A percentile compares a stretch with the other conserved stretches of the same genome.
Conservation (phyloP, 306 rosid genomes). For the Ammopiptanthus mongolicus region DNA sequence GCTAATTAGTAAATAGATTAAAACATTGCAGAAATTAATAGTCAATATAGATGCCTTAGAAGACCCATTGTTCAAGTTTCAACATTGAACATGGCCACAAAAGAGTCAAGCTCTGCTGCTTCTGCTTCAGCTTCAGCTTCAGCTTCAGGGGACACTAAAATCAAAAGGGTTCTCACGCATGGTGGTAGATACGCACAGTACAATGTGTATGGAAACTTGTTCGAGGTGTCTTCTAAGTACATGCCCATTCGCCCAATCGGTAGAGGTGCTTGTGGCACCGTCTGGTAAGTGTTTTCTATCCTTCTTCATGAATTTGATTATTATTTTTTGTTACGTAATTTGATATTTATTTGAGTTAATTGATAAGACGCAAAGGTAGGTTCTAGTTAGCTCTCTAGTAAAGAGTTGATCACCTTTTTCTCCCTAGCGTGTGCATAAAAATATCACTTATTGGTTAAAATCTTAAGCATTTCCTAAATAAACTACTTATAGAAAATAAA, state of each 20-base stretch:
- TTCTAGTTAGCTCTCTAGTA: too few relatives aligned
- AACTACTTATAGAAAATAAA: too few relatives aligned
- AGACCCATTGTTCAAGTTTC: slow-evolving; percentile 8
- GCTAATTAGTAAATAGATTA: neutral
- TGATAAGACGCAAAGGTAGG: neutral
- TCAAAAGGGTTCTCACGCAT: slow-evolving; percentile 83
- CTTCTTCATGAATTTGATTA: neutral
- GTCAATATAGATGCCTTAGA: neutral
- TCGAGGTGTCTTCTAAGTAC: slow-evolving; percentile 89
- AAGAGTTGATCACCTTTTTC: too few relatives aligned
- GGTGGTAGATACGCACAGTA: slow-evolving; percentile 89
- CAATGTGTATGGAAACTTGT: slow-evolving; percentile 91
- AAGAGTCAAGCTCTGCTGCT: slow-evolving; percentile 74
- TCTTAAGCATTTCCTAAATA: too few relatives aligned
- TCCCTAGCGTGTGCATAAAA: too few relatives aligned
- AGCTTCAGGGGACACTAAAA: slow-evolving; percentile 57
- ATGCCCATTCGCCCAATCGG: slow-evolving; percentile 93
- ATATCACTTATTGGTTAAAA: too few relatives aligned
- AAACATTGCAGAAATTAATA: neutral
- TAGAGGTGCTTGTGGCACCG: slow-evolving; percentile 90
- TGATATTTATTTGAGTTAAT: neutral
- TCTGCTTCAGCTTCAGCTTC: slow-evolving; percentile 33
- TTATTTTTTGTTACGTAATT: too few relatives aligned
- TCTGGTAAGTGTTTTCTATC: slow-evolving; percentile 53
- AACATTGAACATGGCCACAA: slow-evolving; percentile 54